Evolutionary conservation across 1,284 basidiomycete species (phyloP), one percentile per base, ranked within the genome.

Genomic region (Ganoderma lucidum): DNA sequence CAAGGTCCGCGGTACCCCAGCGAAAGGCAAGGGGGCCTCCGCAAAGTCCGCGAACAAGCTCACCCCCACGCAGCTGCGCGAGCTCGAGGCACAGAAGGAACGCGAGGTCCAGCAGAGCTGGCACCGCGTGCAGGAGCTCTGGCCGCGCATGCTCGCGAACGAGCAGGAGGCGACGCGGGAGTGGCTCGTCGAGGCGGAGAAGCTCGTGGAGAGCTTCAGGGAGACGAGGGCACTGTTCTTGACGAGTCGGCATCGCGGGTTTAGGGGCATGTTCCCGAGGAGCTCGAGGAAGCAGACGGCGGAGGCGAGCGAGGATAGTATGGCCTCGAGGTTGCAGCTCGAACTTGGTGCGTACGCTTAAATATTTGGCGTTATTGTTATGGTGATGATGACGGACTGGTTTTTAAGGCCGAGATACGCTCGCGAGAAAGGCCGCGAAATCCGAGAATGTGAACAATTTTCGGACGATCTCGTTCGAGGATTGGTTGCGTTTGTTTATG

Each of bases 401-500:
- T 9, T 32, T 23, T 51, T n/a, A 35, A 77, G 79, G 79, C 9
- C 76, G 75, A n/a, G 78, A 82, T 35, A 74, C 77, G 70, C 71
- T 81, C 23, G 60, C 74, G 32, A 78, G 81, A 62, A 81, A 80
- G 64, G 74, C 81, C 73, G 78, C 65, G 56, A 77, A 69, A 60
- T 66, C 71, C 1, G 80, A 80, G 14, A 86, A 82, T 59, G 85
- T 90, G 0, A 83, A 88, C 63, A 81, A 87, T 1, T 98, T 97
- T 79, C 90, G 96, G 6, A 93, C 94, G 0, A 85, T 98, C n/a
- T 85, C 85, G 2, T 94, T 96, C 73, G 91, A 94, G 68, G 90
- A 94, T 64, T 99, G 97, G 97, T 80, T 97, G 62, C 83, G 85
- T 3, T 78, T 98, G 28, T 91, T 96, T 74, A 90, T 97, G 83